Evolutionary conservation across 1,284 basidiomycete genomes (phyloP).

Genomic region (Melampsora medusae): DNA sequence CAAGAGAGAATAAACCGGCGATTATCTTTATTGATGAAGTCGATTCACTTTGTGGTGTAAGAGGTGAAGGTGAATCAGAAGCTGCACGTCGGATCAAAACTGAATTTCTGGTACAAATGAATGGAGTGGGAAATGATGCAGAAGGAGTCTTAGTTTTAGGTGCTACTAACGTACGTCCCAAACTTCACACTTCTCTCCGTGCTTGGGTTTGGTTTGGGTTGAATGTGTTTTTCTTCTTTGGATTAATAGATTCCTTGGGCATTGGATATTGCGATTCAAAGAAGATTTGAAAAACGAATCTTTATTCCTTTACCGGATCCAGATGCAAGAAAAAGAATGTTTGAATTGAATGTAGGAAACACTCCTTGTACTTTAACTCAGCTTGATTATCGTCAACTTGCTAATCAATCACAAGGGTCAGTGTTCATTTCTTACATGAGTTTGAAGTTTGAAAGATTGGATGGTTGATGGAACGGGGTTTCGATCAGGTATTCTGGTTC

Average conservation of each 20-base stretch:
- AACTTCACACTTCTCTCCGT: background rate
- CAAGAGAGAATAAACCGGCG: conserved; percentile 89
- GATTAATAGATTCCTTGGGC: conserved; percentile 58
- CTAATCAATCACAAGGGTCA: conserved; percentile 80
- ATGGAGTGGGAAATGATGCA: conserved; percentile 96
- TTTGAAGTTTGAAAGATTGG: conserved; percentile 20
- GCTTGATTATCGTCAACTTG: conserved; percentile 78
- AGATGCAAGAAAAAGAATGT: conserved; percentile 91
- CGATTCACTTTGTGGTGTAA: conserved; percentile 88
- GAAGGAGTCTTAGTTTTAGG: conserved; percentile 97
- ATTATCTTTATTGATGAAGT: conserved; percentile 99
- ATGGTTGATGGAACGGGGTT: background rate
- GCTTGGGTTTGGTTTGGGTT: background rate
- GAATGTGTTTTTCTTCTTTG: background rate
- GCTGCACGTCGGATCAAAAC: conserved; percentile 96
- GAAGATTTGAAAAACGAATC: conserved; percentile 96
- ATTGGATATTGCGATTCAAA: conserved; percentile 94
- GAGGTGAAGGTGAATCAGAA: conserved; percentile 94
- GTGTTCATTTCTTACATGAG: conserved; percentile 46
- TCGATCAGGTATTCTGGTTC: conserved; percentile 76
- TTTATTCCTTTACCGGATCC: conserved; percentile 94
- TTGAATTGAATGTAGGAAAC: conserved; percentile 89
- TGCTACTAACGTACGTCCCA: conserved; percentile 84
- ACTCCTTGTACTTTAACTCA: conserved; percentile 80
- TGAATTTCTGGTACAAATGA: conserved; percentile 91